Conservation (phyloP, 495 filamentous ascomycete genomes). For the Penicillium dipodomyicola region DNA sequence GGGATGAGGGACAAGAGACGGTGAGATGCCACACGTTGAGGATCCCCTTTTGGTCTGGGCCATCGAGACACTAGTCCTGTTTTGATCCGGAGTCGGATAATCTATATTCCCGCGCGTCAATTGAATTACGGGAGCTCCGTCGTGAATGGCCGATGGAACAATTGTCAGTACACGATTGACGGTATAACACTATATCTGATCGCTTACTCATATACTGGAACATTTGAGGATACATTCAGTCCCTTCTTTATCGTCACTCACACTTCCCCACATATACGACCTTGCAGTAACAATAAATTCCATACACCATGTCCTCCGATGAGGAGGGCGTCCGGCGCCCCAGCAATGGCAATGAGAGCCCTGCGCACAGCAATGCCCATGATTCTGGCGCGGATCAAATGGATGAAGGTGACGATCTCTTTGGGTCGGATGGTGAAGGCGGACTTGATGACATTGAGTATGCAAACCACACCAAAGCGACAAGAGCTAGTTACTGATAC, state of each 20-base stretch:
- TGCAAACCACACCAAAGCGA: constrained; percentile 19
- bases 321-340: constrained; percentile 46
- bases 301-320: constrained; percentile 41
- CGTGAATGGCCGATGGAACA: not conserved
- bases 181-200: not conserved
- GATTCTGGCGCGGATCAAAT: constrained; percentile 28
- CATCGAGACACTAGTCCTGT: constrained; percentile 25
- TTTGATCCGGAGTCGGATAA: constrained; percentile 7
- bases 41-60: constrained; percentile 31
- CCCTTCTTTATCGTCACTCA: not conserved
- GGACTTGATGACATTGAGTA: constrained; percentile 43
- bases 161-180: constrained; percentile 2
- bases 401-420: constrained; percentile 61
- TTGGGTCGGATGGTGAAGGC: constrained; percentile 55
- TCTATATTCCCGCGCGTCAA: constrained; percentile 3
- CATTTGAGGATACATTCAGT: not conserved
- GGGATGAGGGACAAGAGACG: constrained; percentile 10
- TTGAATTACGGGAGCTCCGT: constrained; percentile 11
- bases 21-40: constrained; percentile 12
- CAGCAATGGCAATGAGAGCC: constrained; percentile 32
- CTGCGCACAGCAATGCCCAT: constrained; percentile 29
- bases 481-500: constrained; percentile 28
- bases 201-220: not conserved
- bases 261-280: not conserved
- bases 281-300: not conserved